A percentile compares a stretch with the other conserved stretches of the same genome.
Evolutionary conservation across 108 stramenopile species (phyloP).

Genomic region (Cylindrotheca fusiformis): DNA sequence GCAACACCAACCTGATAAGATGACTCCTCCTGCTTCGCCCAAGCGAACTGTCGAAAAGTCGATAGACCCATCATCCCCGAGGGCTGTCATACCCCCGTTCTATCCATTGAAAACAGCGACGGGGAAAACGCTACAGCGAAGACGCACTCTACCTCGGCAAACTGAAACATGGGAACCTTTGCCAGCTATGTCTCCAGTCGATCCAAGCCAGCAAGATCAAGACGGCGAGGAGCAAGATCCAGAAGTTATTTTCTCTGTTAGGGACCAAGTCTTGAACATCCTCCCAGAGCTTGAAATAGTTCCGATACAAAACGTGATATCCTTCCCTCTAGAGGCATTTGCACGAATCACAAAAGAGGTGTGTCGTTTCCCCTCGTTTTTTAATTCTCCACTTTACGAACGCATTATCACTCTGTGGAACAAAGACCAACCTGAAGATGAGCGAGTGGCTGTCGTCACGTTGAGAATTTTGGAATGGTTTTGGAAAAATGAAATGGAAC

Average conservation of each 20-base stretch:
- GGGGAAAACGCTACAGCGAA: conserved; percentile 25
- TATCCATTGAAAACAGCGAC: conserved; percentile 25
- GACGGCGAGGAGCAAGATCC: neutral
- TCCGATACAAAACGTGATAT: neutral
- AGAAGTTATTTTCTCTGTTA: conserved; percentile 10
- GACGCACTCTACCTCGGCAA: conserved; percentile 40
- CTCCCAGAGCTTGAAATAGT: conserved; percentile 5
- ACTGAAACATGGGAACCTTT: conserved; percentile 41
- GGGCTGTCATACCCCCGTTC: conserved; percentile 40
- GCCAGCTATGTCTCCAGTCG: conserved; percentile 1
- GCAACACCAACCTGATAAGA: conserved; percentile 4
- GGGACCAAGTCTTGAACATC: conserved; percentile 19
- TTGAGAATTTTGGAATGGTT: conserved; percentile 71
- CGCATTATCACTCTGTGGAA: conserved; percentile 76
- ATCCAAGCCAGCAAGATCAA: conserved; percentile 13
- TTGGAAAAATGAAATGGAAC: conserved; percentile 90
- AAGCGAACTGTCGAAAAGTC: neutral
- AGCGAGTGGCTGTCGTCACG: conserved; percentile 38
- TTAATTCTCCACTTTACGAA: conserved; percentile 84
- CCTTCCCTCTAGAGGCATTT: conserved; percentile 69
- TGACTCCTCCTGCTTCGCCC: conserved; percentile 1
- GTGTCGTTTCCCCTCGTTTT: conserved; percentile 91
- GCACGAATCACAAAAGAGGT: conserved; percentile 91
- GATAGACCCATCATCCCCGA: neutral
- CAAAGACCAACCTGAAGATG: conserved; percentile 3